Conservation (phyloP, 2,329 filamentous ascomycete genomes). For the Orbilia ellipsospora region DNA sequence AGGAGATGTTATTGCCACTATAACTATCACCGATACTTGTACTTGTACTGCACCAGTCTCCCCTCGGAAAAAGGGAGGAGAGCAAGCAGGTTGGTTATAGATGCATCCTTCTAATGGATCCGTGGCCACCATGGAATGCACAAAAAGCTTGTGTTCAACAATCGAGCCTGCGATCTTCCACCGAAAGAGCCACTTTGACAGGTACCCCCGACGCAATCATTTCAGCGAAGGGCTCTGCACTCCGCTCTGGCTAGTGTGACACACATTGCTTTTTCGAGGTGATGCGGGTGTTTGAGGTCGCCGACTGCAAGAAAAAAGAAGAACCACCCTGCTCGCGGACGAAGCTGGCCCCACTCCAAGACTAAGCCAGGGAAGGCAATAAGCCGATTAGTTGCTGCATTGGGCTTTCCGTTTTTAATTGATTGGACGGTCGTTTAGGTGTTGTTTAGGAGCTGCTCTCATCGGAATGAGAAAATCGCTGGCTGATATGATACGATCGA, state of each 20-base stretch:
- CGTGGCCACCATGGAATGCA: slow-evolving; percentile 41
- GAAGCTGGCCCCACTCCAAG: slow-evolving; percentile 5
- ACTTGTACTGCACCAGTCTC: background rate
- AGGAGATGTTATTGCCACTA: background rate
- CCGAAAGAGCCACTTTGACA: slow-evolving; percentile 33
- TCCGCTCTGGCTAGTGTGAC: slow-evolving; percentile 38
- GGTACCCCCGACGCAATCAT: slow-evolving; percentile 8
- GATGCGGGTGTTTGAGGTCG: slow-evolving; percentile 52
- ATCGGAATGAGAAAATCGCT: no score
- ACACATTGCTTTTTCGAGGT: slow-evolving; percentile 51
- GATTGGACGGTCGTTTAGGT: slow-evolving; percentile 12
- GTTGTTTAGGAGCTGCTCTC: slow-evolving; percentile 4
- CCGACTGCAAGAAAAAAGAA: slow-evolving; percentile 49
- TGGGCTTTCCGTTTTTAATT: slow-evolving; percentile 20
- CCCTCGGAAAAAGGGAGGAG: slow-evolving; percentile 6
- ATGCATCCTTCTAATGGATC: slow-evolving; percentile 40
- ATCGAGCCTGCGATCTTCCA: slow-evolving; percentile 25
- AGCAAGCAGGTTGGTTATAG: slow-evolving; percentile 50
- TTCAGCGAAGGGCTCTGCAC: slow-evolving; percentile 21
- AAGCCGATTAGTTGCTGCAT: slow-evolving; percentile 47
- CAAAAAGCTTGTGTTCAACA: slow-evolving; percentile 55
- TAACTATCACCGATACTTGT: background rate
- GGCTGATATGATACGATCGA: background rate
- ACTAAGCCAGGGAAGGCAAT: slow-evolving; percentile 50
- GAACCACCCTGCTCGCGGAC: slow-evolving; percentile 17